Percentiles rank a stretch among this genome's conserved stretches.
phyloP scores from a whole-genome alignment of 176 grass and related monocot species.

The Guadua angustifolia region DNA sequence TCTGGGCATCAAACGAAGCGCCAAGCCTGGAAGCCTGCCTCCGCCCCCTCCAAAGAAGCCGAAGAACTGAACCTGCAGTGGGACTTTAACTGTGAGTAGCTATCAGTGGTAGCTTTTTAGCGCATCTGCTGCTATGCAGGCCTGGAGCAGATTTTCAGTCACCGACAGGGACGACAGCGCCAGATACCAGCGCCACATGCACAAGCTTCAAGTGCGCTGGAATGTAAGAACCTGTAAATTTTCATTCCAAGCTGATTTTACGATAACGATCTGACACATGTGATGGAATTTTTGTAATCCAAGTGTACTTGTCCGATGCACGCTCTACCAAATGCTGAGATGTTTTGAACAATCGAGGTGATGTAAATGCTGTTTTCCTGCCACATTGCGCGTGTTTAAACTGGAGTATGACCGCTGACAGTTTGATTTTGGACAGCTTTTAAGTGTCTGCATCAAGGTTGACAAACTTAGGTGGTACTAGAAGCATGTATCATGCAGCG shows the following conservation, averaged over 20 bases:
- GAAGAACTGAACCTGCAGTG: constrained; percentile 62
- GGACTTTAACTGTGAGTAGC: constrained; percentile 32
- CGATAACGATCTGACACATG: constrained; percentile 22
- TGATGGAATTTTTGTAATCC: constrained; percentile 39
- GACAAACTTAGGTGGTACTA: constrained; percentile 42
- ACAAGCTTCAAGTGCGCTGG: not conserved
- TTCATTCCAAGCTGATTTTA: not conserved
- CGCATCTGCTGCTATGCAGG: constrained; percentile 26
- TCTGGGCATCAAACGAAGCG: constrained; percentile 73
- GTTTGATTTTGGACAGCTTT: constrained; percentile 3
- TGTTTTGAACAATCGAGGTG: not conserved
- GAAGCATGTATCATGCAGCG: constrained; percentile 40
- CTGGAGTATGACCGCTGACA: not conserved
- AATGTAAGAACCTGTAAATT: constrained; percentile 42
- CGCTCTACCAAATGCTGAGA: not conserved
- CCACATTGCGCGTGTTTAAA: not conserved
- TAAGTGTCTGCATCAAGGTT: constrained; percentile 11
- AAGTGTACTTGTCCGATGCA: not conserved
- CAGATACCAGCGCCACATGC: constrained; percentile 7
- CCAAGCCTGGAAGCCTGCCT: constrained; percentile 61
- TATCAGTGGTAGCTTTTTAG: constrained; percentile 32
- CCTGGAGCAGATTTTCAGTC: constrained; percentile 24
- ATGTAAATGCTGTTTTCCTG: not conserved
- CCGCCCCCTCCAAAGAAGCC: constrained; percentile 67
- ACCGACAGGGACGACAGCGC: constrained; percentile 17